A percentile compares a stretch with the other conserved stretches of the same genome.
Conservation (phyloP, 139 green algal species). For the Asterochloris erici region DNA sequence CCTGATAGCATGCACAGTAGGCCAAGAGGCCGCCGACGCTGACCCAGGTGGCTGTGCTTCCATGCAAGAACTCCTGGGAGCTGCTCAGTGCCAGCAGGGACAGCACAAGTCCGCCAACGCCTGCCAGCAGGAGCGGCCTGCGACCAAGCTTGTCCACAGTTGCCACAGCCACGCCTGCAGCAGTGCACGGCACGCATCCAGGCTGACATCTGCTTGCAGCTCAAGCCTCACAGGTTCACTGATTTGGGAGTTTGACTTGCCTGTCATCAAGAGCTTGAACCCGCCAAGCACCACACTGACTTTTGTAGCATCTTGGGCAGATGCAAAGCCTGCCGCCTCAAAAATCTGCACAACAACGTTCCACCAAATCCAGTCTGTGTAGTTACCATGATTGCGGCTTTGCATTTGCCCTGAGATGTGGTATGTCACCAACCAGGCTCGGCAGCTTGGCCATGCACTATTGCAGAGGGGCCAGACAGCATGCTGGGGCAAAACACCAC, state of each 20-base stretch:
- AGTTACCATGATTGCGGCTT: too few relatives aligned
- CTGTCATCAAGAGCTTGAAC: conserved; percentile 91
- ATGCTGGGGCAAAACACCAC: neutral
- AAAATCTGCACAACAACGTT: conserved; percentile 45
- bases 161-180: conserved; percentile 58
- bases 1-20: conserved; percentile 90
- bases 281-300: conserved; percentile 72
- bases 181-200: neutral
- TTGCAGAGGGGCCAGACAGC: too few relatives aligned
- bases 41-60: conserved; percentile 31
- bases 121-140: conserved; percentile 80
- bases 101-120: conserved; percentile 65
- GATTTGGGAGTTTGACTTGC: conserved; percentile 5
- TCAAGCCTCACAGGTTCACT: too few relatives aligned
- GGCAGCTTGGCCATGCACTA: too few relatives aligned
- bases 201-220: neutral
- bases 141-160: conserved; percentile 75
- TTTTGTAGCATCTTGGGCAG: conserved; percentile 41
- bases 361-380: neutral
- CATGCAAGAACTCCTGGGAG: conserved; percentile 23
- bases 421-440: too few relatives aligned
- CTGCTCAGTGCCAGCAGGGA: conserved; percentile 57
- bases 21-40: conserved; percentile 76
- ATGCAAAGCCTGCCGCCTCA: conserved; percentile 66
- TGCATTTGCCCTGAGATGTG: too few relatives aligned